Evolutionary conservation across 495 filamentous ascomycete species (phyloP).

Genomic region (Neurospora tetraspora): DNA sequence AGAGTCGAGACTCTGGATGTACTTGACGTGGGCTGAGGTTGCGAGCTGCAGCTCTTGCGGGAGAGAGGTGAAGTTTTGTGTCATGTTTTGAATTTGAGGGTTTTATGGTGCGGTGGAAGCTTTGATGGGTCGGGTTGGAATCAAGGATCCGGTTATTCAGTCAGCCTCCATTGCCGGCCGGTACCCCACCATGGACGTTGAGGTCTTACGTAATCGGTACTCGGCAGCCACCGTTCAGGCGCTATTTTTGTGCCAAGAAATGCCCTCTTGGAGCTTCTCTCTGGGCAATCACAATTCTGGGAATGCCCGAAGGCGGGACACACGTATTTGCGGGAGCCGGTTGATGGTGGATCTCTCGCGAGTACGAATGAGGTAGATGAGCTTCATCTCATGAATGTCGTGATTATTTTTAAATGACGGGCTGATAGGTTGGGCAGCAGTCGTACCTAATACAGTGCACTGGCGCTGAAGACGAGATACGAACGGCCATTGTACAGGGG

Average conservation of each 20-base stretch:
- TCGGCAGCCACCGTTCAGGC: not conserved
- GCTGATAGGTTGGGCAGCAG: not conserved
- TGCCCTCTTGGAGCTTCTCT: not conserved
- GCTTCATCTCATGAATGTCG: not conserved
- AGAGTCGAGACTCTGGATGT: slow-evolving; percentile 87
- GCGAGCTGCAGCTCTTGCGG: slow-evolving; percentile 55
- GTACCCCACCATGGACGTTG: not conserved
- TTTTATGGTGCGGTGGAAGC: not conserved
- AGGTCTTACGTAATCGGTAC: slow-evolving; percentile 1
- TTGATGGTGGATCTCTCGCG: not conserved
- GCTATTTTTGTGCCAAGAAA: not conserved
- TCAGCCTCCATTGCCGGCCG: not conserved
- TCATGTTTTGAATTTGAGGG: slow-evolving; percentile 11
- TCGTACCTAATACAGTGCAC: not conserved
- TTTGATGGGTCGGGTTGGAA: not conserved
- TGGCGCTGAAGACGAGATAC: not conserved
- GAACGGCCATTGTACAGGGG: not conserved
- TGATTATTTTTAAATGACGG: not conserved
- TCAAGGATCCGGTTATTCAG: not conserved
- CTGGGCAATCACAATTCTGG: not conserved
- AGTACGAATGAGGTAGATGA: not conserved
- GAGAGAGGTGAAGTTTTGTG: slow-evolving; percentile 23
- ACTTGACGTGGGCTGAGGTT: slow-evolving; percentile 73
- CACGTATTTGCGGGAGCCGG: not conserved
- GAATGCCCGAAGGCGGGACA: not conserved